Evolutionary conservation across 495 filamentous ascomycete species (phyloP).

Genomic region (Penicillium desertorum): DNA sequence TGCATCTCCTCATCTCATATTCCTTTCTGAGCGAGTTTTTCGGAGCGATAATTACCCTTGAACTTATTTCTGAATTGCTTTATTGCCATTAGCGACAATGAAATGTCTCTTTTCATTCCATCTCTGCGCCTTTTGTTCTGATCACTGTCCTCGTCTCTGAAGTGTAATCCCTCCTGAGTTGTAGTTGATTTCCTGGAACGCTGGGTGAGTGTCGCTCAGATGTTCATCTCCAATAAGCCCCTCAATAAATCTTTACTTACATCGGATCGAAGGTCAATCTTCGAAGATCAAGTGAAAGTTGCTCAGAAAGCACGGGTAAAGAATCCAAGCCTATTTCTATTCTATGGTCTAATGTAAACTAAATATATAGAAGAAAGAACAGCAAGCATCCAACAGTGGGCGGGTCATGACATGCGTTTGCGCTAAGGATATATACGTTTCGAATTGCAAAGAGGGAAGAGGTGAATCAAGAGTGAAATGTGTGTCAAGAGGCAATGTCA

Average conservation of each 20-base stretch:
- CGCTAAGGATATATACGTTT: slow-evolving; percentile 28
- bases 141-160: not conserved
- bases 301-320: not conserved
- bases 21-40: not conserved
- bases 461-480: slow-evolving; percentile 4
- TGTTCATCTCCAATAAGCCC: not conserved
- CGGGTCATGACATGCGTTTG: slow-evolving; percentile 23
- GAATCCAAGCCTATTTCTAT: not conserved
- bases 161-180: not conserved
- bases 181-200: not conserved
- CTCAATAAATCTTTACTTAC: not conserved
- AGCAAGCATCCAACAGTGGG: not conserved
- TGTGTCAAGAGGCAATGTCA: not conserved
- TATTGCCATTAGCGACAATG: not conserved
- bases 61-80: not conserved
- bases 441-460: not conserved
- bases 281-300: not conserved
- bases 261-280: not conserved
- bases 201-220: not conserved
- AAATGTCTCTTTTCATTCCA: too few relatives aligned
- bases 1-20: not conserved
- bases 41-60: not conserved
- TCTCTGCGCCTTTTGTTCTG: not conserved
- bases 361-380: not conserved
- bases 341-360: not conserved